Evolutionary conservation across 305 asterid species (phyloP), one percentile per base, ranked within the genome.

Genomic region (Solanum hybrid): DNA sequence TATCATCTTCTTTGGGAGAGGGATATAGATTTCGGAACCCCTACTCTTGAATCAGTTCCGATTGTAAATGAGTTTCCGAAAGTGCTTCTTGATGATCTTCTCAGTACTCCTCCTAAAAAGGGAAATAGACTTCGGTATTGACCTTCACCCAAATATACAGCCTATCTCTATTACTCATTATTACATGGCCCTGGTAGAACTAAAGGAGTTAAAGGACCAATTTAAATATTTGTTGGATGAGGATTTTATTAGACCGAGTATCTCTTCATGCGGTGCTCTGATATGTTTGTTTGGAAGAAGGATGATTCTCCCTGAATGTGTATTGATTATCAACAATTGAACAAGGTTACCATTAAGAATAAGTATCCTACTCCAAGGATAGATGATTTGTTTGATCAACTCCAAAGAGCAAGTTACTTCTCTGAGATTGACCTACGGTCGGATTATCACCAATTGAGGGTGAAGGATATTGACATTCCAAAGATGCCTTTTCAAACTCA

Each of bases 91-190:
- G n/a, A 51, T 51, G 66, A 51, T 6, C 4, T 51, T 15, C 4
- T 6, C 4, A 2, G 3, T 15, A 51, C 7, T 51, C 10, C 10
- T 51, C 66, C n/a, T 6, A 2, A 0, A 15, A 45, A 5, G 1
- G 22, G 9, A 51, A 17, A 51, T 51, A 15, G 2, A 51, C 66
- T 15, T 51, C 4, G 10, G 66, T 17, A 51, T 51, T 5, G 4
- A 51, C 9, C 9, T 51, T 15, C 4, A 0, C 4, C 7, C 66
- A 17, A 1, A 51, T 51, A 51, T 2, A 6, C 0, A 51, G 0
- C 10, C 66, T 51, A 51, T 51, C 9, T 51, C n/a, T 2, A 15
- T 17, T 17, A 2, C 66, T 51, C 0, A 1, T 51, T 51, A 51
- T 51, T 2, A 0, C 9, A 51, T 51, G n/a, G n/a, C n/a, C n/a